These are phyloP conservation scores for Hibiscus syriacus DNA, from an alignment of 345 rosid species.

Conservation along the genomic window DNA sequence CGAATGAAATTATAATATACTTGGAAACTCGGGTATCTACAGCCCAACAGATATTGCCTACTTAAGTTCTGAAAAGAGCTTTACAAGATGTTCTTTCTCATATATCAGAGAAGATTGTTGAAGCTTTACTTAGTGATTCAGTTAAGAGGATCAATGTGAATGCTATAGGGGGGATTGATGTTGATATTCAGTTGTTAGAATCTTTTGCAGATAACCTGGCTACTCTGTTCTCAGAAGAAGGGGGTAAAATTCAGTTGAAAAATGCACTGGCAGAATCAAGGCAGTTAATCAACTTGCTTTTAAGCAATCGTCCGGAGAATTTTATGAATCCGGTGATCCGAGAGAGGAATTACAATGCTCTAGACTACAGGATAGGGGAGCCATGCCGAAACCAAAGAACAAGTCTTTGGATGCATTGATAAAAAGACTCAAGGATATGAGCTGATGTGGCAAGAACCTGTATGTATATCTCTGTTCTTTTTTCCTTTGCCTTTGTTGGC, in stretches of 20 bases:
- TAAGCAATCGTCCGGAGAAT: conserved; percentile 88
- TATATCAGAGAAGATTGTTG: conserved; percentile 77
- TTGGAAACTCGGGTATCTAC: conserved; percentile 87
- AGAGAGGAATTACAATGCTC: conserved; percentile 71
- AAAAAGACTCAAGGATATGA: conserved; percentile 80
- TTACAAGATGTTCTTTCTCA: conserved; percentile 73
- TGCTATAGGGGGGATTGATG: conserved; percentile 72
- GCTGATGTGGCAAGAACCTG: conserved; percentile 31
- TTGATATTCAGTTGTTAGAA: conserved; percentile 74
- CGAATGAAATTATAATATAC: conserved; percentile 84
- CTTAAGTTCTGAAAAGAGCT: conserved; percentile 70
- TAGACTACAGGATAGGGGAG: conserved; percentile 80
- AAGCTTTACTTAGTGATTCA: conserved; percentile 53
- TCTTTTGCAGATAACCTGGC: conserved; percentile 79
- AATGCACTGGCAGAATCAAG: conserved; percentile 69
- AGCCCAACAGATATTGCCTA: conserved; percentile 91
- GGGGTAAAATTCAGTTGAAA: conserved; percentile 74
- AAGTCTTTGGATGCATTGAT: conserved; percentile 84
- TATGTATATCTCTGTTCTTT: conserved; percentile 20
- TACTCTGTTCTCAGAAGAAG: conserved; percentile 62
- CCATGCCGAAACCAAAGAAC: conserved; percentile 83
- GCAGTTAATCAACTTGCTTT: conserved; percentile 74
- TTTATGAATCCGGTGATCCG: conserved; percentile 81
- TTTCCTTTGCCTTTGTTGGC: conserved; percentile 16
- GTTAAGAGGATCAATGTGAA: conserved; percentile 76